Percentiles rank a stretch among this genome's conserved stretches.
Evolutionary conservation across 129 eudicot genomes (phyloP).

Genomic region (Flaveria brownii): DNA sequence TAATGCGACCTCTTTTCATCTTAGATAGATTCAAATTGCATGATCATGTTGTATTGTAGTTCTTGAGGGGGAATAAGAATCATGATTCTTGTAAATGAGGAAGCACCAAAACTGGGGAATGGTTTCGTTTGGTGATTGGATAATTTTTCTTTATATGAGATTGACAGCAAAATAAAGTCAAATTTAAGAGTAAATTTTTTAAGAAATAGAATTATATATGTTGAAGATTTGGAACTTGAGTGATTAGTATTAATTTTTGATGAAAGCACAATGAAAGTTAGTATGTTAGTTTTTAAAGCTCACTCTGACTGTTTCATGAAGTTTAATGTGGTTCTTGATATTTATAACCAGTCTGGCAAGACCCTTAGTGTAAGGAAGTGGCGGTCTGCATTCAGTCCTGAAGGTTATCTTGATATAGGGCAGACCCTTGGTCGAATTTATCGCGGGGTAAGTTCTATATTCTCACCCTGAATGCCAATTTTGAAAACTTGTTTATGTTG

Average conservation of each 20-base stretch:
- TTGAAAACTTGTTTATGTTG: not conserved
- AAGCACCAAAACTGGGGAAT: not conserved
- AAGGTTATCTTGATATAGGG: conserved; percentile 83
- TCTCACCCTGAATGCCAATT: not conserved
- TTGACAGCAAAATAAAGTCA: not conserved
- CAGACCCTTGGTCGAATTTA: conserved; percentile 81
- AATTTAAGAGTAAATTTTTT: not conserved
- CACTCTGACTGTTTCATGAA: not conserved
- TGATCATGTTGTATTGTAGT: not conserved
- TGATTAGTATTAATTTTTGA: not conserved
- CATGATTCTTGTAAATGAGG: no score
- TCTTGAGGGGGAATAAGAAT: no score
- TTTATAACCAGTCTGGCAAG: conserved; percentile 63
- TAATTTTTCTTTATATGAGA: not conserved
- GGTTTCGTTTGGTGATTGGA: not conserved
- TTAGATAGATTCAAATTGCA: not conserved
- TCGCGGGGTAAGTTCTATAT: conserved; percentile 63
- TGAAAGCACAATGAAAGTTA: not conserved
- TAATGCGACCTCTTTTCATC: not conserved
- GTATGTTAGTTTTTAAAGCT: not conserved
- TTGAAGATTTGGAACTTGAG: not conserved
- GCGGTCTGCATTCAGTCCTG: conserved; percentile 76
- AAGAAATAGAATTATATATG: not conserved
- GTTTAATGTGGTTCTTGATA: not conserved
- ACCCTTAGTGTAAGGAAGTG: conserved; percentile 85